Conservation (phyloP, 495 filamentous ascomycete species). For the Ramalina peruviana region DNA sequence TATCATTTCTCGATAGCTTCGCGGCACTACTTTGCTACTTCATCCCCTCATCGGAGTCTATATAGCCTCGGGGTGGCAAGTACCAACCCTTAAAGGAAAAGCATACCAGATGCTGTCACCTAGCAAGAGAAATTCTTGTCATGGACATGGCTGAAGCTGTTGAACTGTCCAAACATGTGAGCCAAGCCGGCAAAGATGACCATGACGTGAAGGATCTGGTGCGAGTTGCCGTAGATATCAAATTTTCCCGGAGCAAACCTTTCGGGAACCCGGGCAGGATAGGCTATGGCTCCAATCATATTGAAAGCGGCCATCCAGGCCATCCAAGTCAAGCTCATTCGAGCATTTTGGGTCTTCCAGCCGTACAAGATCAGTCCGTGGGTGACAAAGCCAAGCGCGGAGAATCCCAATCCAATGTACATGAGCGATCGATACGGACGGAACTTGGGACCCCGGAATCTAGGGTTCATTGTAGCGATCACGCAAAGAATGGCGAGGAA, state of each 20-base stretch:
- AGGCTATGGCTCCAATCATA: conserved; percentile 25
- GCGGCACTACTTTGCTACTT: too few relatives aligned
- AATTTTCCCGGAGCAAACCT: conserved; percentile 29
- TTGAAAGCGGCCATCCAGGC: conserved; percentile 26
- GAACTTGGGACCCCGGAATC: conserved; percentile 9
- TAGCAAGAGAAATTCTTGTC: conserved; percentile 6
- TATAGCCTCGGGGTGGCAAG: too few relatives aligned
- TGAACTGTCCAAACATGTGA: conserved; percentile 29
- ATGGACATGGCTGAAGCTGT: conserved; percentile 34
- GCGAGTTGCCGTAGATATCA: conserved; percentile 35
- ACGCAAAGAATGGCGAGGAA: conserved; percentile 10
- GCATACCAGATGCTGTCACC: too few relatives aligned
- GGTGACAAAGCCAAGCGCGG: conserved; percentile 27
- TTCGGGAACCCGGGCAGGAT: conserved; percentile 37
- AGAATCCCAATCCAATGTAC: conserved; percentile 31
- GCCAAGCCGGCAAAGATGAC: conserved; percentile 32
- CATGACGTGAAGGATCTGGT: conserved; percentile 38
- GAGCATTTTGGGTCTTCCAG: conserved; percentile 21
- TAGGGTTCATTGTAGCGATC: conserved; percentile 9
- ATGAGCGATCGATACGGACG: conserved; percentile 22
- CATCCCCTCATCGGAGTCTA: too few relatives aligned
- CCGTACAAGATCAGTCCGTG: conserved; percentile 29
- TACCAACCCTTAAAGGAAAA: too few relatives aligned
- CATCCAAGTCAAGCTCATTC: conserved; percentile 33
- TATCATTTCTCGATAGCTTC: too few relatives aligned